Conservation (phyloP, 208 protist genomes). For the Leptomonas seymouri region DNA sequence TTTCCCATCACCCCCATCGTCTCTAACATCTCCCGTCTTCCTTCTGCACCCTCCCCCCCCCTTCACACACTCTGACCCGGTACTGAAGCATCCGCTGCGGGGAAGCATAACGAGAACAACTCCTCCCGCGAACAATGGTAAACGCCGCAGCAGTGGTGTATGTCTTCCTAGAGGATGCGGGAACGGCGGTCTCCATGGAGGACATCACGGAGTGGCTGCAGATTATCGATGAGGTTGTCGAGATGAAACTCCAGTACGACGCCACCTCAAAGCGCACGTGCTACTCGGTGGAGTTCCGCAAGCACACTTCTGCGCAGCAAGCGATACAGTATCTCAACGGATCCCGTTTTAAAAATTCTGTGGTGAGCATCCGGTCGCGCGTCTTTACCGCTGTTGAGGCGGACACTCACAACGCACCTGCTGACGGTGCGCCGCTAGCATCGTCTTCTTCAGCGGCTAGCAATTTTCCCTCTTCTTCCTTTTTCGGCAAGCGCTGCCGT, state of each 20-base stretch:
- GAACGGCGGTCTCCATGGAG: conserved; percentile 43
- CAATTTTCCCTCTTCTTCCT: neutral
- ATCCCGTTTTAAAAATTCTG: conserved; percentile 62
- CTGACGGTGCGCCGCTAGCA: neutral
- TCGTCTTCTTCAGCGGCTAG: neutral
- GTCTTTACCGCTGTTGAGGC: conserved; percentile 31
- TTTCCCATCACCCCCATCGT: too few relatives aligned
- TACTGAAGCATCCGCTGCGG: too few relatives aligned
- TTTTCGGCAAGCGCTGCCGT: conserved; percentile 4
- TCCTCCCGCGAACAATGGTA: neutral
- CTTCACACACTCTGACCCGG: too few relatives aligned
- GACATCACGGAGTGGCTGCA: conserved; percentile 78
- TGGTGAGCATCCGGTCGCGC: conserved; percentile 55
- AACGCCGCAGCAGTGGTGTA: conserved; percentile 51
- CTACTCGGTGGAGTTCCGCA: conserved; percentile 67
- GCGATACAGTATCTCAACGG: conserved; percentile 70
- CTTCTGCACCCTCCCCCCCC: too few relatives aligned
- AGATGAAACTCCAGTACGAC: conserved; percentile 84
- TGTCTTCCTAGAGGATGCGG: conserved; percentile 54
- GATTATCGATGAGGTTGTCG: conserved; percentile 64
- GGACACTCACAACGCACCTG: neutral
- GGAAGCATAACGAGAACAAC: neutral
- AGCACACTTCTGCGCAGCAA: conserved; percentile 46
- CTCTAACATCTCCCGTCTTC: too few relatives aligned
- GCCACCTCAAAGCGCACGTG: conserved; percentile 37